Percentiles rank a stretch among this genome's conserved stretches.
Evolutionary conservation across 352 stramenopile species (phyloP).

Genomic region (Phytophthora capsici): DNA sequence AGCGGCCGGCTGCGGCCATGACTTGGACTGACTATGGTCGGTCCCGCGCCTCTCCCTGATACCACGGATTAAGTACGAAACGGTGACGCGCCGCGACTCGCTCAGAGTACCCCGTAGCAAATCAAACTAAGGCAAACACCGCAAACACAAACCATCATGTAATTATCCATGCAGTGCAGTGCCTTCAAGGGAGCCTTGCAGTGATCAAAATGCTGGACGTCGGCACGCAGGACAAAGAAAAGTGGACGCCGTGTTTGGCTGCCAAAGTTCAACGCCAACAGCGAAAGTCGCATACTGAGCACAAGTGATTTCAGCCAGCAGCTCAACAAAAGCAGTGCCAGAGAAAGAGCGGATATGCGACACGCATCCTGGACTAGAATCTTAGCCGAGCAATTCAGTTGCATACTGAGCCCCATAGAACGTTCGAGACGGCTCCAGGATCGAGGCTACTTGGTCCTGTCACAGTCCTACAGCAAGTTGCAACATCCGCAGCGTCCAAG

Average conservation of each 20-base stretch:
- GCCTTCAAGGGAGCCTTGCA: no score
- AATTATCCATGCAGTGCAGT: background rate
- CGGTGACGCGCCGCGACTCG: background rate
- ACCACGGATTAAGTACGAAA: constrained; percentile 17
- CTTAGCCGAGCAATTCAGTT: background rate
- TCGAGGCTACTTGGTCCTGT: background rate
- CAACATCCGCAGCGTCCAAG: background rate
- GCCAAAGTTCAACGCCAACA: constrained; percentile 23
- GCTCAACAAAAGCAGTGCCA: constrained; percentile 11
- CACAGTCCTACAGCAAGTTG: background rate
- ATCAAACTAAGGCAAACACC: no score
- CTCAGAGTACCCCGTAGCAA: no score
- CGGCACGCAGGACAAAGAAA: constrained; percentile 8
- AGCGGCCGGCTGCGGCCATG: constrained; percentile 4
- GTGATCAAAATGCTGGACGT: background rate
- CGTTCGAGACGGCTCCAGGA: background rate
- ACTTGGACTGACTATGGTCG: constrained; percentile 17
- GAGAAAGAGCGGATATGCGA: constrained; percentile 14
- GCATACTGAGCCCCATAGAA: constrained; percentile 9
- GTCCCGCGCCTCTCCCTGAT: constrained; percentile 19
- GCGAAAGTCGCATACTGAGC: constrained; percentile 5
- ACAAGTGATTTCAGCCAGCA: constrained; percentile 7
- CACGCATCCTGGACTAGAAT: constrained; percentile 18
- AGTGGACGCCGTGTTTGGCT: constrained; percentile 14
- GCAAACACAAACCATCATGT: no score